A percentile compares a stretch with the other conserved stretches of the same genome.
These are phyloP conservation scores for Talaromyces albobiverticillius DNA, from an alignment of 2,329 filamentous ascomycete genomes.

Conservation along the genomic window DNA sequence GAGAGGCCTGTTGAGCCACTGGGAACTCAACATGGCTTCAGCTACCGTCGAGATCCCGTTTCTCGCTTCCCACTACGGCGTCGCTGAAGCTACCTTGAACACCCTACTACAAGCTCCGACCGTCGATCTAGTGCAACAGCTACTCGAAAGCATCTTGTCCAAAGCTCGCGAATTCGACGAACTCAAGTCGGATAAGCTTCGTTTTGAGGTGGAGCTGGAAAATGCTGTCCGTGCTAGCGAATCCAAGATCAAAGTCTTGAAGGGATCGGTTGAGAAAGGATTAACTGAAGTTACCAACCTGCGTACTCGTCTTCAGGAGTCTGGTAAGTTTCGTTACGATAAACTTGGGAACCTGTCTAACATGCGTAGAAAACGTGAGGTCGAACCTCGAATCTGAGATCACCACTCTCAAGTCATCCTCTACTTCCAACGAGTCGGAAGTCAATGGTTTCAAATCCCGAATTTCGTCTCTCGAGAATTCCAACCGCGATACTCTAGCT, in stretches of 20 bases:
- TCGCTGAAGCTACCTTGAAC: conserved; percentile 56
- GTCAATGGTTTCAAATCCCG: conserved; percentile 75
- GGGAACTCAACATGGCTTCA: conserved; percentile 49
- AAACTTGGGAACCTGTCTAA: neutral
- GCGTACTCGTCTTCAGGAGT: conserved; percentile 73
- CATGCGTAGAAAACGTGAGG: conserved; percentile 65
- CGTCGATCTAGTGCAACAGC: conserved; percentile 68
- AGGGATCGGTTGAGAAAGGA: conserved; percentile 76
- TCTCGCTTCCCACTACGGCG: conserved; percentile 56
- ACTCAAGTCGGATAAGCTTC: conserved; percentile 81
- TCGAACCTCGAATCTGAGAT: conserved; percentile 78
- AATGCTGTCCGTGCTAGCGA: conserved; percentile 82
- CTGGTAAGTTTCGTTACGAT: conserved; percentile 57
- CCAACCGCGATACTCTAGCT: conserved; percentile 85
- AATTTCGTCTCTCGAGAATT: conserved; percentile 81
- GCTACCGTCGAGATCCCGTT: conserved; percentile 57
- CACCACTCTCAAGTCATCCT: conserved; percentile 71
- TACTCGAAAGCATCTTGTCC: conserved; percentile 70
- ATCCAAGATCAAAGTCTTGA: conserved; percentile 76
- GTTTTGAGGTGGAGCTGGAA: conserved; percentile 88
- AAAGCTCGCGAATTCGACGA: conserved; percentile 83
- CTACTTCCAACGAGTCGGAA: conserved; percentile 63
- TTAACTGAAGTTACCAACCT: conserved; percentile 80
- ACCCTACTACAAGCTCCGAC: conserved; percentile 62
- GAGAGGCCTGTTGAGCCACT: conserved; percentile 13